Conservation (phyloP, 2,329 filamentous ascomycete genomes). For the Nothomitra cinnamomea region DNA sequence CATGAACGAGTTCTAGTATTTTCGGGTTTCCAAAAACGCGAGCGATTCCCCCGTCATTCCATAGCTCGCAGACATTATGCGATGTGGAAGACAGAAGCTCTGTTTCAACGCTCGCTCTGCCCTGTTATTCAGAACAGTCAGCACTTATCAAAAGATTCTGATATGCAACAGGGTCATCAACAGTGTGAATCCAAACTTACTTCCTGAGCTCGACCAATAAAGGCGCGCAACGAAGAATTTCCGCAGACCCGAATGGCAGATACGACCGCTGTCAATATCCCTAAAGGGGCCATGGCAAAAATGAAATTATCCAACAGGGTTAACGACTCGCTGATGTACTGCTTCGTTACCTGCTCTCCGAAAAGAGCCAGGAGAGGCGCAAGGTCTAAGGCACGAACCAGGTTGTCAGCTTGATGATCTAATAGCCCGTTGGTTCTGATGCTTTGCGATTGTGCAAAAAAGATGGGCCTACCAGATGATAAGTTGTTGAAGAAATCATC, state of each 20-base stretch:
- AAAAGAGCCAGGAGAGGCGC: slow-evolving; percentile 23
- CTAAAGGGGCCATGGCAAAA: background rate
- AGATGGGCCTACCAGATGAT: no score
- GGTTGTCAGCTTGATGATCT: no score
- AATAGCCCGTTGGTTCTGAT: no score
- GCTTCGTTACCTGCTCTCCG: slow-evolving; percentile 23
- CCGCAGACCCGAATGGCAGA: slow-evolving; percentile 18
- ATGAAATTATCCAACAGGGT: slow-evolving; percentile 19
- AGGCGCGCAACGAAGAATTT: slow-evolving; percentile 17
- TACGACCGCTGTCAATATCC: background rate
- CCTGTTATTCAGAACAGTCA: no score
- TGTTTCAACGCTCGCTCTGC: slow-evolving; percentile 18
- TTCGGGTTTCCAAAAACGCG: slow-evolving; percentile 20
- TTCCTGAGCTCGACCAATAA: slow-evolving; percentile 25
- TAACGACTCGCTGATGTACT: slow-evolving; percentile 22
- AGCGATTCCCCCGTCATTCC: slow-evolving; percentile 18
- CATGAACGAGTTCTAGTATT: slow-evolving; percentile 12
- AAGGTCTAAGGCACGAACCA: no score
- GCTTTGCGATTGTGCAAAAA: no score
- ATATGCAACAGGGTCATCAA: no score
- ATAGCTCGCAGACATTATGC: slow-evolving; percentile 24
- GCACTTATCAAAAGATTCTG: no score
- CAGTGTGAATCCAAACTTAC: no score
- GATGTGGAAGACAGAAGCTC: slow-evolving; percentile 27
- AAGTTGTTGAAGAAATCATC: no score